A percentile compares a stretch with the other conserved stretches of the same genome.
These are phyloP conservation scores for Suillus variegatus DNA, from an alignment of 768 basidiomycete species.

Conservation along the genomic window DNA sequence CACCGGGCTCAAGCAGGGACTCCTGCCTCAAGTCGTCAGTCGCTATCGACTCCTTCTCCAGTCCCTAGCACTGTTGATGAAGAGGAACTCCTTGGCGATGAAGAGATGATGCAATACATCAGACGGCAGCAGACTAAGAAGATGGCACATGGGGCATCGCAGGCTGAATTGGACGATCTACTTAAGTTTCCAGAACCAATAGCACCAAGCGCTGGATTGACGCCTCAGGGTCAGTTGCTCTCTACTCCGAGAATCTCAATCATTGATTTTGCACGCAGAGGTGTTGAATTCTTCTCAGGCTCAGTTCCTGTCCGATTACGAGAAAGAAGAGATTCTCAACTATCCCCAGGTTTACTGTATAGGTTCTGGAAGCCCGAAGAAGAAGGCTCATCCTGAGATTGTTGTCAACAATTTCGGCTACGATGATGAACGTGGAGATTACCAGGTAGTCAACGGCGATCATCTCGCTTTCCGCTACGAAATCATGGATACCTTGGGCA, in stretches of 20 bases:
- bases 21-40: slow-evolving; percentile 73
- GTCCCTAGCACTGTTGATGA: slow-evolving; percentile 77
- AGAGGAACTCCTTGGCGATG: slow-evolving; percentile 87
- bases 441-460: slow-evolving; percentile 85
- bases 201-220: slow-evolving; percentile 61
- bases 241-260: slow-evolving; percentile 2
- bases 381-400: slow-evolving; percentile 70
- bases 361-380: slow-evolving; percentile 82
- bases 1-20: slow-evolving; percentile 58
- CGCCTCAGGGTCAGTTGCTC: slow-evolving; percentile 65
- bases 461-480: slow-evolving; percentile 99
- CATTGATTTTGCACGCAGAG: slow-evolving; percentile 40
- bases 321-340: slow-evolving; percentile 89
- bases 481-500: slow-evolving; percentile 87
- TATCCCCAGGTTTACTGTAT: slow-evolving; percentile 82
- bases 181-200: slow-evolving; percentile 92
- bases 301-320: slow-evolving; percentile 81
- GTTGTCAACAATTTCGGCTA: slow-evolving; percentile 90
- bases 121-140: slow-evolving; percentile 88
- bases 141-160: slow-evolving; percentile 77
- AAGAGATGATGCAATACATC: slow-evolving; percentile 97
- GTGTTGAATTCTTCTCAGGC: slow-evolving; percentile 66
- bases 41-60: slow-evolving; percentile 84
- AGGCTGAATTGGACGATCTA: slow-evolving; percentile 85
- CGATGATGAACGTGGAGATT: slow-evolving; percentile 98